Base-by-base conservation (phyloP, 2,329 filamentous ascomycete genomes). In the Plectosphaerella cucumerina region DNA sequence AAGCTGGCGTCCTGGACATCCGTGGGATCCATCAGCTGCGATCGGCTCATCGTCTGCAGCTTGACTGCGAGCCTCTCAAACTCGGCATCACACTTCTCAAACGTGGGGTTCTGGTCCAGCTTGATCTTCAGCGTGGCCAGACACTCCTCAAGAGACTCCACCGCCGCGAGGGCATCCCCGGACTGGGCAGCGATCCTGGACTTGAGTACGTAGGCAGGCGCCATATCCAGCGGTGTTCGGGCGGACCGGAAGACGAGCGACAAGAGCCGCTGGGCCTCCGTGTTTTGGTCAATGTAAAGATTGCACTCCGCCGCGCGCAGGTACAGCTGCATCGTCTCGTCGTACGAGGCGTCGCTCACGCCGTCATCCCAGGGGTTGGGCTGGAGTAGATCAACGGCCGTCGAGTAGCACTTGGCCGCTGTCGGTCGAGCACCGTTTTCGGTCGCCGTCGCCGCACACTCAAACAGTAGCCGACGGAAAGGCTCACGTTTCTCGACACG, bases 341-440 rank as follows among this genome's bases (percentile, higher is more conserved):
- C 85, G 60, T 96, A 96, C 44, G 84, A 87, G 1, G 88, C 86
- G 63, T 97, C 93, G 5, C 81, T 77, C 14, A 72, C 67, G 6
- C 74, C 76, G 26, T 87, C 84, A 41, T 81, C 75, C 93, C 93
- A 97, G 1, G 89, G 85, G 49, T 89, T 73, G 6, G 86, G 75
- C 63, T 96, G 91, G 14, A 97, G 75, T n/a, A 97, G 76, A 10
- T 78, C 76, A 44, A 96, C 78, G 46, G 90, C 91, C 50, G 84
- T 82, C 43, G 80, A 81, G 66, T 90, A 96, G 62, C 91, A 96
- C 65, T 87, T 90, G 8, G 90, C 80, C 1, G 90, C 90, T 3
- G 90, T 94, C 3, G 86, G 84, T 50, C 89, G 80, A 2, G 92
- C 91, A 15, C 92, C 91, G 48, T 87, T 91, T 62, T 95, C 90